Evolutionary conservation across 2,329 filamentous ascomycete species (phyloP), one percentile per base, ranked within the genome.

Genomic region (Ceratocystis huliohia): DNA sequence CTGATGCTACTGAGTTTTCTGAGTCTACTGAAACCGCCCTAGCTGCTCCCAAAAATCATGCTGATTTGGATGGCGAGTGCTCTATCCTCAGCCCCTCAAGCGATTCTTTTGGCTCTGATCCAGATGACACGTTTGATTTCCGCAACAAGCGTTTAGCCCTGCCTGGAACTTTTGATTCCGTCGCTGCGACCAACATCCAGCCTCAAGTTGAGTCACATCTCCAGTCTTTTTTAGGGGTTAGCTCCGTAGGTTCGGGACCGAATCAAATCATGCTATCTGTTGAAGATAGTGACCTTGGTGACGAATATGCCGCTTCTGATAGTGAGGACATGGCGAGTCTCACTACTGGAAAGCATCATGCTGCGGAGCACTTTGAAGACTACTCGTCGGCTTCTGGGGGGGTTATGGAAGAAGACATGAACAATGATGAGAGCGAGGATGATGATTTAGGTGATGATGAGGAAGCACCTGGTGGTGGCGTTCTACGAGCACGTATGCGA

Each of bases 171-270:
- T 97, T 96, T 75, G 81, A 84, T 66, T 80, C 82, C 63, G 78
- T 79, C 37, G 79, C 79, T 45, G 72, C 80, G 57, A 81, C 81
- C 69, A 80, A 83, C 66, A 25, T 78, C 83, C 65, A 72, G 78
- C n/a, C 41, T 20, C 8, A 6, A 56, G 41, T 2, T 5, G 28
- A 17, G 30, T 10, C 64, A 28, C 74, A 76, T 66, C 76, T 78
- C 70, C 80, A 85, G 83, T 89, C 89, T 92, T 93, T 94, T 93
- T 92, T 92, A 89, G 89, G 87, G 84, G 83, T 87, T 81, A 86
- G 88, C 86, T 92, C 88, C 85, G 88, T 86, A 85, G 88, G 87
- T 88, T 88, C 86, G 77, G 80, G 82, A 78, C 84, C 82, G 76
- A 82, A 81, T 72, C 79, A 82, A 70, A 78, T 82, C 75, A 78